Base-by-base conservation (phyloP, 805 yeast genomes). In the Candida xyloterini region DNA sequence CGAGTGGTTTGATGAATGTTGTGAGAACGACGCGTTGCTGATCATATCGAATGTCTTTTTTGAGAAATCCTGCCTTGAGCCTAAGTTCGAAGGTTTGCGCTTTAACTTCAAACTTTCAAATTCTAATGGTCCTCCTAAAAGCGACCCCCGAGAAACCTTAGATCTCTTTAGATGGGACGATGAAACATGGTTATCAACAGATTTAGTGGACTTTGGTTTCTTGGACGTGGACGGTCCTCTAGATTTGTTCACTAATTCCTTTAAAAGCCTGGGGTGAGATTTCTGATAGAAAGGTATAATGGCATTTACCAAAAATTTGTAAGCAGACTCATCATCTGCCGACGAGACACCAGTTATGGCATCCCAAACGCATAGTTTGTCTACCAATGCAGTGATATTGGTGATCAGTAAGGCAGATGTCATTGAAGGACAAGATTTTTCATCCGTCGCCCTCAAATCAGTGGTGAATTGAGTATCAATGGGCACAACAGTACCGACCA, bases 1-100 rank as follows among this genome's bases (percentile, higher is more conserved):
- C 9, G 47, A 36, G 6, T 28, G 15, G 10, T 22, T 22, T 9
- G 25, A 13, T 7, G 43, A 30, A 2, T 24, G 33, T 21, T 33
- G 46, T n/a, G 50, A 39, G 26, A 55, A 50, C 3, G 62, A 53
- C 0, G 58, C 43, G 10, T 46, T 45, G 30, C 50, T 52, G 5
- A 52, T 47, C 65, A 63, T 61, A 29, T 57, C 62, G 42, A 63
- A 62, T 4, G 64, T 58, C 38, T 60, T 62, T 31, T 50, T 55
- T 3, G 57, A 55, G 14, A 59, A 33, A 28, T 56, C 59, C 7
- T 36, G 31, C 10, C 43, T 45, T 2, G 57, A 34, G 3, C 32
- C 41, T 27, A 53, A 31, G 22, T 48, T 48, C 13, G 65, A 58
- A 9, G 55, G 27, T 7, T 60, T 33, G 22, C 63, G 41, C 37